Percentiles rank a stretch among this genome's conserved stretches.
Conservation (phyloP, 345 rosid species). For the Anastatica hierochuntica region DNA sequence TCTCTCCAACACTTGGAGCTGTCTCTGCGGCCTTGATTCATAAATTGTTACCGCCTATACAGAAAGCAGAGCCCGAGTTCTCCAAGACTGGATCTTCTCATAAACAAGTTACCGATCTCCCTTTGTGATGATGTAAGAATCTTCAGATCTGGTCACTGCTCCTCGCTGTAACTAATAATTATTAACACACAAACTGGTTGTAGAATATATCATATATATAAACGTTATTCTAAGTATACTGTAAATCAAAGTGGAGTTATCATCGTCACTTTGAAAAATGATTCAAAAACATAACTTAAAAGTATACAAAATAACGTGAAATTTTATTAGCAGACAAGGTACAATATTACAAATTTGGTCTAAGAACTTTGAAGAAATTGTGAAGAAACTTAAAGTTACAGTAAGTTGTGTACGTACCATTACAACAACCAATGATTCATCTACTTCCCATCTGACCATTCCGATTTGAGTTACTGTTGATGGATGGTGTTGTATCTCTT, state of each 20-base stretch:
- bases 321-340: not conserved
- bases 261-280: too few species aligned
- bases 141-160: not conserved
- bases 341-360: constrained; percentile 1
- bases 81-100: constrained; percentile 41
- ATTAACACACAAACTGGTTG: not conserved
- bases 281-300: not conserved
- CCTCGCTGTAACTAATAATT: not conserved
- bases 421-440: constrained; percentile 6
- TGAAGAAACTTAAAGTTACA: constrained; percentile 1
- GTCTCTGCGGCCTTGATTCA: constrained; percentile 41
- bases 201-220: not conserved
- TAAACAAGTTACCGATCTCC: constrained; percentile 22
- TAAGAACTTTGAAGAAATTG: not conserved
- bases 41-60: constrained; percentile 34
- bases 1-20: constrained; percentile 41
- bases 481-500: constrained; percentile 1
- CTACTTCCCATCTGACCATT: constrained; percentile 6
- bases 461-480: constrained; percentile 13
- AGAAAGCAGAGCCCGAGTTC: constrained; percentile 49
- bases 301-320: not conserved
- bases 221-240: too few species aligned
- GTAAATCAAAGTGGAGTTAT: not conserved
- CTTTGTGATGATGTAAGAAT: constrained; percentile 11
- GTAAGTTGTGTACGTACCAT: not conserved